Evolutionary conservation across 768 basidiomycete genomes (phyloP), one percentile per base, ranked within the genome.

Genomic region (Hortiboletus campestris): DNA sequence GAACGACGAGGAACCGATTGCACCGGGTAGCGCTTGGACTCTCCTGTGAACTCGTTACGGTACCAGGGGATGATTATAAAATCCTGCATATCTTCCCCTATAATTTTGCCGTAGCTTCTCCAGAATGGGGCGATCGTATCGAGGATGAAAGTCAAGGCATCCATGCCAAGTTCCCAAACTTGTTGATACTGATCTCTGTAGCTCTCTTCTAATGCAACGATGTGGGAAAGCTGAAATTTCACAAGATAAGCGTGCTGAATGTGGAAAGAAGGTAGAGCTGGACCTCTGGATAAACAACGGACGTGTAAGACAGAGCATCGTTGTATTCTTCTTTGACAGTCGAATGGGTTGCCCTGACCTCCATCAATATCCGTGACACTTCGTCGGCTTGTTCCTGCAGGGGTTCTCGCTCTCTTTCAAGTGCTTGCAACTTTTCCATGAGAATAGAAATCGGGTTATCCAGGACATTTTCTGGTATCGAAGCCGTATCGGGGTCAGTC

Each of bases 61-160:
- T 91, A 91, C 63, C 88, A 79, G 8, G 89, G 89, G 55, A 91
- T 84, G 61, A 91, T 88, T 55, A 91, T 81, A 65, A 91, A 91
- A 58, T 89, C 88, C 45, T 85, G 84, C 42, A 89, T 78, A 62
- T 91, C 89, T 64, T 88, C 82, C 32, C 88, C 86, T 49, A 91
- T 89, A n/a, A 82, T 81, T 63, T 87, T 89, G 49, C 89, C 89
- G 57, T 91, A 89, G 34, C 80, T 88, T 58, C 89, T 77, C 89
- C 89, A 91, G 64, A 91, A 82, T 0, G 89, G 89, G 1, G 89
- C 83, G 14, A 91, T 84, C 3, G 83, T 85, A 63, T 90, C 89
- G 42, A 91, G 76, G 46, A 91, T 71, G 53, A 91, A 78, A 0
- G 89, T 90, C 51, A 91, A 74, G 0, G 84, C 84, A 54, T 89